Evolutionary conservation across 805 yeast species (phyloP).

Genomic region (Lipomyces mesembrius): DNA sequence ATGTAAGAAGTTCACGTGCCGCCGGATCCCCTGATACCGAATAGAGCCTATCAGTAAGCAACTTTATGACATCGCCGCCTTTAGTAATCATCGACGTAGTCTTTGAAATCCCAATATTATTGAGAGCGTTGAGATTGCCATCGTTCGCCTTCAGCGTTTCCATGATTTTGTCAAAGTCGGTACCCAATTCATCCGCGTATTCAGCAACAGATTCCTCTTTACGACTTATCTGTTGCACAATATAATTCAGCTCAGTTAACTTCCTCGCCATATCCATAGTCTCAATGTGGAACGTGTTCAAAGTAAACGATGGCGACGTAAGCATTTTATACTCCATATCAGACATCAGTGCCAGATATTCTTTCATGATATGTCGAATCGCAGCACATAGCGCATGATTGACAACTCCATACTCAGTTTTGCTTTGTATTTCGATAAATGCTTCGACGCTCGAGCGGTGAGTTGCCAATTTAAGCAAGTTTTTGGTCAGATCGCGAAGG

Average conservation of each 20-base stretch:
- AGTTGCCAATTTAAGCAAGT: slow-evolving; percentile 65
- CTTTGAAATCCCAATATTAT: slow-evolving; percentile 32
- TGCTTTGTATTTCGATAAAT: slow-evolving; percentile 65
- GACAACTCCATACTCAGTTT: slow-evolving; percentile 65
- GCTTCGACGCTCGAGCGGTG: slow-evolving; percentile 60
- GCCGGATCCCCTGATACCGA: slow-evolving; percentile 67
- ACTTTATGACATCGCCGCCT: slow-evolving; percentile 75
- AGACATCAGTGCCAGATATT: slow-evolving; percentile 42
- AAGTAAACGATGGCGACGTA: slow-evolving; percentile 56
- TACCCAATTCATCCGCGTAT: slow-evolving; percentile 44
- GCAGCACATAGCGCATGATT: slow-evolving; percentile 73
- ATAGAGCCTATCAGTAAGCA: slow-evolving; percentile 63
- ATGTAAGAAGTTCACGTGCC: slow-evolving; percentile 57
- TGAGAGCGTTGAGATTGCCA: slow-evolving; percentile 43
- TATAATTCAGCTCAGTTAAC: slow-evolving; percentile 62
- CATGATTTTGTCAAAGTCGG: slow-evolving; percentile 51
- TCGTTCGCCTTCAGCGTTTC: slow-evolving; percentile 47
- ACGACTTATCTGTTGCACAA: slow-evolving; percentile 53
- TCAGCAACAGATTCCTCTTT: slow-evolving; percentile 51
- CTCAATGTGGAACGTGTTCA: slow-evolving; percentile 62
- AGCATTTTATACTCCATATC: slow-evolving; percentile 60
- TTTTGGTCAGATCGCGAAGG: slow-evolving; percentile 68
- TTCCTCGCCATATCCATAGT: slow-evolving; percentile 49
- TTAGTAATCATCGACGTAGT: slow-evolving; percentile 48
- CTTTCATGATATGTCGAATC: slow-evolving; percentile 53